Evolutionary conservation across 768 basidiomycete species (phyloP), one percentile per base, ranked within the genome.

Genomic region (Mrakia gelida): DNA sequence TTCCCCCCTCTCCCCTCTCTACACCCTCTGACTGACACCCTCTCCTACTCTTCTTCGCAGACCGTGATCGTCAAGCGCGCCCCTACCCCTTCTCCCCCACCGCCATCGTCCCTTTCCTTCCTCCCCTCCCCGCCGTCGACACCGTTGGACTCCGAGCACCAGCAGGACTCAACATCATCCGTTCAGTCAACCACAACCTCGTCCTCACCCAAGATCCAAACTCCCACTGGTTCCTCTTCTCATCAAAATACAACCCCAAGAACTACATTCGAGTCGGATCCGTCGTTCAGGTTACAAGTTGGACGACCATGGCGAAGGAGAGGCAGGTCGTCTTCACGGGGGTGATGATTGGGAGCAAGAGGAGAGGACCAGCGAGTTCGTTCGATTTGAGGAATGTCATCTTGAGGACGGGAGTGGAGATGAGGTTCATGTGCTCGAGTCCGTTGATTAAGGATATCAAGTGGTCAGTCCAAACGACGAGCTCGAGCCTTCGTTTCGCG

Each of bases 341-440:
- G 52, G 92, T 98, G 65, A 87, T 98, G 77, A 88, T 97, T 81
- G 89, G 90, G 43, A 88, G 95, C 80, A 89, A 93, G 73, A 79
- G 84, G 13, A 89, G 92, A 56, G 95, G 95, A 0, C 87, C 89
- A 41, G 93, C 94, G 85, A 94, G 93, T 38, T 91, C 90, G n/a
- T 92, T 98, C 82, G 87, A 90, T 74, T 85, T 98, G 73, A 89
- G 96, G 80, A 98, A 98, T 85, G 89, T 97, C 80, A 88, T 98
- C 73, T 92, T 93, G 81, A 88, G 94, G 80, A 93, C 92, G 18
- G 95, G 95, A 18, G 91, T 97, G 56, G 96, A 98, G 87, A 91
- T 93, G 91, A 91, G 91, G 82, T 92, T 93, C 86, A 94, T 91
- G 84, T 89, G 91, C 80, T 90, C 89, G 82, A 92, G 92, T 73